Conservation (phyloP, 208 protist genomes). For the Trypanosoma mega region DNA sequence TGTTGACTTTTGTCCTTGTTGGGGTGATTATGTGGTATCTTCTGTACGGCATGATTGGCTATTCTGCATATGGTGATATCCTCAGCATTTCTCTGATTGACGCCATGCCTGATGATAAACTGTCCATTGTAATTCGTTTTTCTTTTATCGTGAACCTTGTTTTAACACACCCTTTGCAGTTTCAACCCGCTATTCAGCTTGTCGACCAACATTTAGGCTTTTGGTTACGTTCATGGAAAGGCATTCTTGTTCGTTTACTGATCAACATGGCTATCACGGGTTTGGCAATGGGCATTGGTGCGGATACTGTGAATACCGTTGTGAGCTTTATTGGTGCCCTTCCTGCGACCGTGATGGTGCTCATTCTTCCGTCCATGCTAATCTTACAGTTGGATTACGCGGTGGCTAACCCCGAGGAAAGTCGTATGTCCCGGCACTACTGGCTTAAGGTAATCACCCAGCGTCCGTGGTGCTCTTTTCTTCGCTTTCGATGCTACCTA, state of each 20-base stretch:
- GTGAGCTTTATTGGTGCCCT: slow-evolving; percentile 71
- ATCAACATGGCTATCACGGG: slow-evolving; percentile 67
- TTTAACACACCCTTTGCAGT: slow-evolving; percentile 35
- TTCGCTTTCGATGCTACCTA: slow-evolving; percentile 38
- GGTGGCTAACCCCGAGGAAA: slow-evolving; percentile 50
- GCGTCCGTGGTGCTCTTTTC: slow-evolving; percentile 33
- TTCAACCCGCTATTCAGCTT: slow-evolving; percentile 33
- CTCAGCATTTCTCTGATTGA: slow-evolving; percentile 26
- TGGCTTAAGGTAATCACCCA: slow-evolving; percentile 49
- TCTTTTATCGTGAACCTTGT: slow-evolving; percentile 29
- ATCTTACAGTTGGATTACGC: slow-evolving; percentile 47
- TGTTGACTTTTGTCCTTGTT: slow-evolving; percentile 27
- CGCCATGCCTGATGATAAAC: slow-evolving; percentile 5
- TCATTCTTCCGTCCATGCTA: slow-evolving; percentile 64
- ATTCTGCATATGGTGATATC: slow-evolving; percentile 27
- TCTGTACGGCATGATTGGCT: slow-evolving; percentile 30
- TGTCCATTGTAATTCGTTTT: slow-evolving; percentile 25
- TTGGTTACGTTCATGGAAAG: slow-evolving; percentile 41
- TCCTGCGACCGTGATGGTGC: slow-evolving; percentile 64
- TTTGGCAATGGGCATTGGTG: slow-evolving; percentile 55
- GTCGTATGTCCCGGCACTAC: slow-evolving; percentile 44
- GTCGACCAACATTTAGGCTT: slow-evolving; percentile 19
- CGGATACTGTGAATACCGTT: slow-evolving; percentile 63
- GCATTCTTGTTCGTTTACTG: slow-evolving; percentile 42
- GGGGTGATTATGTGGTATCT: slow-evolving; percentile 23